Evolutionary conservation across 345 rosid species (phyloP), one percentile per base, ranked within the genome.

Genomic region (Euphorbia pulcherrima): DNA sequence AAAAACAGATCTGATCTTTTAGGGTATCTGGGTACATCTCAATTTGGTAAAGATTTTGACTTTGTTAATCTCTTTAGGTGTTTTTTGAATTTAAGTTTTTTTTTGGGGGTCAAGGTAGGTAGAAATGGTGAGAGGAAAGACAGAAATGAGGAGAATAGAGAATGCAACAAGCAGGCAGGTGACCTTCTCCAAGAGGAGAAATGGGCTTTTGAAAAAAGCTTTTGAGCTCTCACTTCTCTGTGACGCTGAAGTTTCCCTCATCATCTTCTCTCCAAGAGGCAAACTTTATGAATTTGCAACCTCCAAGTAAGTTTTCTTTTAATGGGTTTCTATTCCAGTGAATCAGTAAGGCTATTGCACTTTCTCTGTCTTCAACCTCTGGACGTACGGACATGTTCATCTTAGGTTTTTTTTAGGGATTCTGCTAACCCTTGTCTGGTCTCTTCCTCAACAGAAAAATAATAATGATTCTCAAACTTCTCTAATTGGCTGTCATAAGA

Each of bases 61-160:
- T 53, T n/a, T n/a, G n/a, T n/a, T n/a, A n/a, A n/a, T n/a, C n/a
- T n/a, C n/a, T n/a, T n/a, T n/a, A n/a, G n/a, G n/a, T n/a, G n/a
- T n/a, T n/a, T n/a, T n/a, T n/a, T 21, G 26, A 53, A 27, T 53
- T 53, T 10, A n/a, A 4, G 3, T 60, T 21, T 37, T 8, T 5
- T 67, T 28, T 8, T n/a, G 40, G 18, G n/a, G 6, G n/a, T n/a
- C 4, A 16, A 28, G 39, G 30, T 54, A 24, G 8, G 2, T 29
- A 59, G 53, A 74, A 37, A 82, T 82, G 85, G 85, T 79, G 73
- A 76, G 85, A 37, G 85, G 85, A 52, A 82, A 82, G 81, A 82
- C 83, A 18, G 77, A 82, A 62, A 74, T 82, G 85, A 65, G 74
- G 74, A 78, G 83, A 50, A 81, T 81, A 73, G 85, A 81, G 73